Evolutionary conservation across 2,329 filamentous ascomycete genomes (phyloP), one percentile per base, ranked within the genome.

Genomic region (Exophiala viscosa): DNA sequence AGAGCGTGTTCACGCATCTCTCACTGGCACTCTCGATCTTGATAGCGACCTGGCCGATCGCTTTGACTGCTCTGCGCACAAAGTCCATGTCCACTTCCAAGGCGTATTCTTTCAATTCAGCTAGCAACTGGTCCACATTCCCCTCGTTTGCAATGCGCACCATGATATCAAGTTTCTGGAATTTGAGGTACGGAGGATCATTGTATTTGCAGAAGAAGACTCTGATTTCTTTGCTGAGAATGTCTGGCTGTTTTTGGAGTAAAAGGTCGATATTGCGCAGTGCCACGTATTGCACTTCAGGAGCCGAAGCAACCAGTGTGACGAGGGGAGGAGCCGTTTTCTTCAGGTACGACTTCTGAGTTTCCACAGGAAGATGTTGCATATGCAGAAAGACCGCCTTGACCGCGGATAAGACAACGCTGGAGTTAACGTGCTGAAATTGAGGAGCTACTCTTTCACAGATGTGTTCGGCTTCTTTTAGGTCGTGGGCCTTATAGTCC

Each of bases 201-300:
- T 97, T 97, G 76, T 99, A 99, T 74, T 99, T 99, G 85, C 93
- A 99, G 76, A 99, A 99, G 76, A 99, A 99, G 7, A 99, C 93
- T 40, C 93, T 84, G 65, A 99, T 84, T 71, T 99, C 93, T 71
- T 97, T 97, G 78, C 89, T 95, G 8, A 99, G 79, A 50, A 99
- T 96, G 62, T 96, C 91, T 9, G 93, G 90, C 70, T 96, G 92
- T 63, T 95, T 93, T 70, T 99, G 93, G 20, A 99, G 79, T 5
- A 99, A 79, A 32, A 99, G 82, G 63, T 99, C 93, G 65, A 99
- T 99, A 70, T 99, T 99, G 59, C 92, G 81, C 45, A 99, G 75
- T 11, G 93, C 93, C 50, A 99, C 93, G 68, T 99, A 99, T 73
- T 99, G 93, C 35, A 99, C 93, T 76, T 99, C 93, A 5, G 93